phyloP scores from a whole-genome alignment of 2,329 filamentous ascomycete species.

The Aspergillus hortae region DNA sequence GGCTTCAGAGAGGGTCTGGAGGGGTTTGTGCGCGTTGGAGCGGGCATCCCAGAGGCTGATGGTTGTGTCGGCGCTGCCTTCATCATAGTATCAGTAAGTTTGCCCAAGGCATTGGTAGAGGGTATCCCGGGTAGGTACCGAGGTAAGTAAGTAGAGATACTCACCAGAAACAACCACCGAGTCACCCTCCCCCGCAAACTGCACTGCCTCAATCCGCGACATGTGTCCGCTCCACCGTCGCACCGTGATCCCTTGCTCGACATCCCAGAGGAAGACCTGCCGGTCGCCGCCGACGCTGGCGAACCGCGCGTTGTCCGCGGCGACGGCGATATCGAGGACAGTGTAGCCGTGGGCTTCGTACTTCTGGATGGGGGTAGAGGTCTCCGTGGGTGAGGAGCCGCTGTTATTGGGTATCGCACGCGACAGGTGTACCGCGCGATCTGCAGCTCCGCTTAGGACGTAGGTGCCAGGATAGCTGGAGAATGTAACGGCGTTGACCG shows the following conservation, averaged over 20 bases:
- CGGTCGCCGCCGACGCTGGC: conserved; percentile 87
- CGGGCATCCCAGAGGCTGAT: conserved; percentile 43
- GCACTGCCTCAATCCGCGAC: conserved; percentile 71
- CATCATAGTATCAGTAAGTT: background rate
- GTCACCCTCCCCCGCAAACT: conserved; percentile 74
- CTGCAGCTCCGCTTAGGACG: conserved; percentile 79
- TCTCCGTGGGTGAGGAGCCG: conserved; percentile 31
- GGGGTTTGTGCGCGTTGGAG: conserved; percentile 39
- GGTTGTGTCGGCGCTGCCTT: conserved; percentile 43
- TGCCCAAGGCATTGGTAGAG: too few relatives aligned
- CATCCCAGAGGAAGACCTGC: conserved; percentile 91
- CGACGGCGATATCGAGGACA: conserved; percentile 74
- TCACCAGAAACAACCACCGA: conserved; percentile 63
- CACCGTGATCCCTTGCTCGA: conserved; percentile 71
- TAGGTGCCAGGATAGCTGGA: conserved; percentile 70
- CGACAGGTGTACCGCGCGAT: conserved; percentile 81
- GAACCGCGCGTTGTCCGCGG: conserved; percentile 75
- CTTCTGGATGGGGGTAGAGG: conserved; percentile 68
- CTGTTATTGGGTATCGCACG: conserved; percentile 53
- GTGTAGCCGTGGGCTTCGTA: conserved; percentile 91
- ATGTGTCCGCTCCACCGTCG: conserved; percentile 71
- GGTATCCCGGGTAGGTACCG: background rate
- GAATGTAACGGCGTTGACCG: conserved; percentile 69
- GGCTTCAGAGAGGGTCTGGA: conserved; percentile 41
- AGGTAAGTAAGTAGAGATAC: background rate